Base-by-base conservation (phyloP, 1,139 yeast species). In the Meyerozyma smithsonii region DNA sequence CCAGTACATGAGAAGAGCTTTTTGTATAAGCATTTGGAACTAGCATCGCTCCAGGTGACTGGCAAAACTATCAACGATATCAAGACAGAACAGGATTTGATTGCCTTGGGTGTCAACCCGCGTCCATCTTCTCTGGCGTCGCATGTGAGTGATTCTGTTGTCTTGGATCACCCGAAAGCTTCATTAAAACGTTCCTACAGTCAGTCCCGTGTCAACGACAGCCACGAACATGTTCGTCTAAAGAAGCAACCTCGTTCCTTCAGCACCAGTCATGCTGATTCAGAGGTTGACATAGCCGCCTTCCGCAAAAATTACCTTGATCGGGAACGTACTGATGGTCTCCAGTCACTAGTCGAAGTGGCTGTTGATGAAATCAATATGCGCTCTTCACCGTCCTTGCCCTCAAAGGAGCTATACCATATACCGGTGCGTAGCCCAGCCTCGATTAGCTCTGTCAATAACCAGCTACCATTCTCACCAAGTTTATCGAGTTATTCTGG, bases 11-110 rank as follows among this genome's bases (percentile, higher is more conserved):
- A 11, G 8, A 12, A 17, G 18, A 43, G 51, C 5, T 43, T 49
- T 6, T 52, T 76, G 17, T 59, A 67, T 36, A 59, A 58, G 39
- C 80, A 78, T 24, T 51, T 77, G 36, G 81, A 77, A 48, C 64
- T 73, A 30, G 81, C 82, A 1, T 69, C 81, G 0, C 43, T 74
- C 4, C 73, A 79, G 1, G 71, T 77, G 7, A 72, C 79, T 1
- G 82, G 82, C 0, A 74, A 68, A 48, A 61, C 79, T 1, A 61
- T 75, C 5, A 58, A 62, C 41, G 78, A 74, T 39, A 69, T 77
- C 28, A 70, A 76, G 37, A 56, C 62, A 17, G 81, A 77, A 26
- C 66, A 69, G 43, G 74, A 71, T 20, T 54, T 74, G 17, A 72
- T 76, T 30, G 67, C 72, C 3, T 61, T 64, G 46, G 82, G 81